phyloP scores from a whole-genome alignment of 2,329 filamentous ascomycete genomes.

The Neophaeococcomyces aloes region DNA sequence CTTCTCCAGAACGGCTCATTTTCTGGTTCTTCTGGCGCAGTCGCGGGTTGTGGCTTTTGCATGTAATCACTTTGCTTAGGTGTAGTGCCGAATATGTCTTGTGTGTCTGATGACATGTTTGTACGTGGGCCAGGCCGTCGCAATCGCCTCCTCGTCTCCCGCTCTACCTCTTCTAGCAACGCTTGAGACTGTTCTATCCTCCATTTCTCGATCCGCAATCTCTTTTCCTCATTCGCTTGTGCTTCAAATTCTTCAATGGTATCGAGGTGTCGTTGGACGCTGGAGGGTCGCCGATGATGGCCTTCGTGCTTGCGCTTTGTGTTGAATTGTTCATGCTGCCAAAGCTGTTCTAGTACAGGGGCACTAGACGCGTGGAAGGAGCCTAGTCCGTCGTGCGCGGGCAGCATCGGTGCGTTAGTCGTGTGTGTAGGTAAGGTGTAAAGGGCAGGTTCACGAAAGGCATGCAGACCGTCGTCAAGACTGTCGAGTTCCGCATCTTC shows the following conservation, averaged over 20 bases:
- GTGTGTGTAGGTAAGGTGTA: conserved; percentile 32
- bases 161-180: conserved; percentile 78
- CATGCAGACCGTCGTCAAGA: conserved; percentile 80
- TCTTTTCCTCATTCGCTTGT: conserved; percentile 60
- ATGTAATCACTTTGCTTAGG: conserved; percentile 20
- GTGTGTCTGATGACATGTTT: conserved; percentile 6
- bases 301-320: conserved; percentile 49
- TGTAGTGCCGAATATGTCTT: conserved; percentile 19
- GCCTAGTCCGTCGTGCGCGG: conserved; percentile 82
- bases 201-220: conserved; percentile 82
- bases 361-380: conserved; percentile 60
- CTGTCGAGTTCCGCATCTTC: conserved; percentile 78
- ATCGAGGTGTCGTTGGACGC: conserved; percentile 48
- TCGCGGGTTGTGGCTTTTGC: conserved; percentile 1
- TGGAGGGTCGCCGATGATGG: conserved; percentile 43
- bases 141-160: conserved; percentile 63
- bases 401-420: conserved; percentile 62
- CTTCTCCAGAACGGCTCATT: conserved; percentile 65
- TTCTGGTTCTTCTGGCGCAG: conserved; percentile 27
- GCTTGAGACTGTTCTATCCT: conserved; percentile 79
- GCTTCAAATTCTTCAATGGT: conserved; percentile 47
- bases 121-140: conserved; percentile 24
- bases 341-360: conserved; percentile 68
- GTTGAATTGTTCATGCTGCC: conserved; percentile 79
- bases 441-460: conserved; percentile 60